phyloP scores from a whole-genome alignment of 768 basidiomycete species.

The Ephemerocybe angulata region DNA sequence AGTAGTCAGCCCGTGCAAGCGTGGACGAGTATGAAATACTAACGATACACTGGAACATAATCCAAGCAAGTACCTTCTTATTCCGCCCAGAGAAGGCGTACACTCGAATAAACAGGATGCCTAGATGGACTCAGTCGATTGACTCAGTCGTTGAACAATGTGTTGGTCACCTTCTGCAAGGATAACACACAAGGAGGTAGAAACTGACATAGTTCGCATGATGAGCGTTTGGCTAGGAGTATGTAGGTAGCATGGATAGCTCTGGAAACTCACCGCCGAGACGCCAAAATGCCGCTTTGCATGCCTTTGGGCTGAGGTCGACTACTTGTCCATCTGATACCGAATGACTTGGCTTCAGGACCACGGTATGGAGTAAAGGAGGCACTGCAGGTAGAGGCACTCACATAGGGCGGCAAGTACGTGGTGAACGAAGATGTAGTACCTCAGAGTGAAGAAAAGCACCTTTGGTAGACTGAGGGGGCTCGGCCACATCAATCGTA shows the following conservation, averaged over 20 bases:
- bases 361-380: not conserved
- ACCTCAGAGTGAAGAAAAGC: not conserved
- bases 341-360: too few species aligned
- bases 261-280: too few species aligned
- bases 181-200: not conserved
- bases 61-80: not conserved
- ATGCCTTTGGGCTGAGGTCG: not conserved
- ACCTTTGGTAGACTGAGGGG: not conserved
- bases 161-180: not conserved
- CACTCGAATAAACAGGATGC: not conserved
- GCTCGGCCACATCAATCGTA: not conserved
- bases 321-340: not conserved
- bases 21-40: not conserved
- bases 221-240: not conserved
- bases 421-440: not conserved
- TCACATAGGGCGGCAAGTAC: not conserved
- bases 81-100: not conserved
- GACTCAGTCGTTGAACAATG: not conserved
- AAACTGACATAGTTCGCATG: not conserved
- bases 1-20: not conserved
- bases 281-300: not conserved
- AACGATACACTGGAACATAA: not conserved
- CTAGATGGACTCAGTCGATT: not conserved
- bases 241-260: not conserved
- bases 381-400: too few species aligned